Evolutionary conservation across 2,329 filamentous ascomycete species (phyloP).

Genomic region (Metarhizium anisopliae): DNA sequence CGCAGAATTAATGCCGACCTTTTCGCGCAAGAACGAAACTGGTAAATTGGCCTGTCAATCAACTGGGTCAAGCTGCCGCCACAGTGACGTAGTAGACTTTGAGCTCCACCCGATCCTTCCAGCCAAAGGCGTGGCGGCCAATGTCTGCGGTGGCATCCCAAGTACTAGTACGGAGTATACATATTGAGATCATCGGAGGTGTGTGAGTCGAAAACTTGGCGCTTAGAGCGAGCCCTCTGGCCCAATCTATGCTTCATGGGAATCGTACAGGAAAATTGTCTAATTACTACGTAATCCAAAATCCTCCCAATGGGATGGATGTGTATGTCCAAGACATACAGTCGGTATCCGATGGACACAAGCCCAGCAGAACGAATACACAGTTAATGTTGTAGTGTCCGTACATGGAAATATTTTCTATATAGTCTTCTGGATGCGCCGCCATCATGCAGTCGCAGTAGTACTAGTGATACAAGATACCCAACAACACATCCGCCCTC

Average conservation of each 20-base stretch:
- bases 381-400: not conserved
- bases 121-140: not conserved
- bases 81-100: constrained; percentile 12
- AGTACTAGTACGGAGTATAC: too few relatives aligned
- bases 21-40: not conserved
- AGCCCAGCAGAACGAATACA: not conserved
- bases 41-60: not conserved
- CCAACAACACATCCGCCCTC: not conserved
- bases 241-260: not conserved
- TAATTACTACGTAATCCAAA: too few relatives aligned
- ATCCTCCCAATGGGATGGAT: too few relatives aligned
- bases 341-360: too few relatives aligned
- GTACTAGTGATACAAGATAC: not conserved
- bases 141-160: not conserved
- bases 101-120: not conserved
- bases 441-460: not conserved
- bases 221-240: not conserved
- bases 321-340: too few relatives aligned
- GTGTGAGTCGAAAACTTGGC: not conserved
- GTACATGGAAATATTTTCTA: not conserved
- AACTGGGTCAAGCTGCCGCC: constrained; percentile 9
- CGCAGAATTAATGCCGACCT: too few relatives aligned
- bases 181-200: not conserved
- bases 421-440: not conserved
- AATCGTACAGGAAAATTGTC: not conserved